Conservation (phyloP, 768 basidiomycete species). For the Hysterangium stoloniferum region DNA sequence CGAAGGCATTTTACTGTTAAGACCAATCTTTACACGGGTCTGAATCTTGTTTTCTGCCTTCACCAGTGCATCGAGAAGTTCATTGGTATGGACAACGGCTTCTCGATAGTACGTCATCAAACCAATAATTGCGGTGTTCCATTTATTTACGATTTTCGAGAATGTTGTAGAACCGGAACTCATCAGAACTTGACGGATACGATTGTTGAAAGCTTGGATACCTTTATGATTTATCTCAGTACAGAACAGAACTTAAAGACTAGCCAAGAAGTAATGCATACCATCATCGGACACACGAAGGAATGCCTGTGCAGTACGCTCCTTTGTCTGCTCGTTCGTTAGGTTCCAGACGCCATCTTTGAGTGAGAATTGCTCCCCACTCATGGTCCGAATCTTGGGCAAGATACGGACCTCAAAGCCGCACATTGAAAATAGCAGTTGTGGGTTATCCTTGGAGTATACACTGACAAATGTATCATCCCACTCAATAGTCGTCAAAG, state of each 20-base stretch:
- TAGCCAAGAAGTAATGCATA: slow-evolving; percentile 18
- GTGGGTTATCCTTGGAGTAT: slow-evolving; percentile 96
- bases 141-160: slow-evolving; percentile 98
- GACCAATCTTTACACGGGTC: slow-evolving; percentile 98
- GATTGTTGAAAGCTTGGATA: slow-evolving; percentile 95
- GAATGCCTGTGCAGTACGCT: slow-evolving; percentile 96
- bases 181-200: slow-evolving; percentile 95
- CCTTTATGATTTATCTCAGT: slow-evolving; percentile 32
- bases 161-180: slow-evolving; percentile 98
- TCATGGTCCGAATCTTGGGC: slow-evolving; percentile 91
- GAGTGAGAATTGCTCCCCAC: slow-evolving; percentile 94
- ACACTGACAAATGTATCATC: slow-evolving; percentile 97
- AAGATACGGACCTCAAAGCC: slow-evolving; percentile 98
- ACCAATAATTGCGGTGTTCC: slow-evolving; percentile 93
- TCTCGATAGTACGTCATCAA: slow-evolving; percentile 98
- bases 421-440: slow-evolving; percentile 95
- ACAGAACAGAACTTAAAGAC: slow-evolving; percentile 7
- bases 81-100: slow-evolving; percentile 95
- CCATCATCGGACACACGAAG: slow-evolving; percentile 95
- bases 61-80: slow-evolving; percentile 90
- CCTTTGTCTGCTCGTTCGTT: slow-evolving; percentile 95
- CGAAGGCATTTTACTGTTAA: slow-evolving; percentile 99
- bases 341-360: slow-evolving; percentile 97
- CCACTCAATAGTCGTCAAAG: slow-evolving; percentile 98
- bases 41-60: slow-evolving; percentile 99